Conservation (phyloP, 345 rosid genomes). For the Bruguiera sexangula region DNA sequence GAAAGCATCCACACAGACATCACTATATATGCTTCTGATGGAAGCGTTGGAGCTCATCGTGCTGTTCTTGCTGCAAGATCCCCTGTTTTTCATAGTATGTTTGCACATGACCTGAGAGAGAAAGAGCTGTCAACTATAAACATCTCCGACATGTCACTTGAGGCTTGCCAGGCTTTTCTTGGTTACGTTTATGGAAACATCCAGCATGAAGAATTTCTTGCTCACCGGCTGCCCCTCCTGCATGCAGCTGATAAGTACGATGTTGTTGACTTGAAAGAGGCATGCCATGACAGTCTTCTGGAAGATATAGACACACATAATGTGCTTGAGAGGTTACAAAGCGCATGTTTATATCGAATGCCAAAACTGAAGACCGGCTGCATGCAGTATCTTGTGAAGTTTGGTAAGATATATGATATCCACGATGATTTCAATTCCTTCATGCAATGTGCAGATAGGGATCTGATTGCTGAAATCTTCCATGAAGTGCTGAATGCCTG, state of each 20-base stretch:
- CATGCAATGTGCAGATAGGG: slow-evolving; percentile 76
- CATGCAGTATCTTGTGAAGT: slow-evolving; percentile 85
- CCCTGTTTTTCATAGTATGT: slow-evolving; percentile 88
- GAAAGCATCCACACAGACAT: slow-evolving; percentile 85
- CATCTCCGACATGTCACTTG: slow-evolving; percentile 76
- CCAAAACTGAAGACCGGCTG: slow-evolving; percentile 72
- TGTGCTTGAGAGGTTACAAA: slow-evolving; percentile 87
- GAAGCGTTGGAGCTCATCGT: slow-evolving; percentile 86
- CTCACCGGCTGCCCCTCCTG: slow-evolving; percentile 70
- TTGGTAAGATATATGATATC: slow-evolving; percentile 86
- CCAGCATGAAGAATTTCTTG: slow-evolving; percentile 59
- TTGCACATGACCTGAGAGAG: slow-evolving; percentile 82
- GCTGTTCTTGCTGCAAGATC: slow-evolving; percentile 89
- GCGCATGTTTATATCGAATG: slow-evolving; percentile 58
- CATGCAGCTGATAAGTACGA: slow-evolving; percentile 88
- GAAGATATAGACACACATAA: slow-evolving; percentile 81
- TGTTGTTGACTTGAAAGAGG: slow-evolving; percentile 71
- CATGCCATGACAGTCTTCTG: slow-evolving; percentile 74
- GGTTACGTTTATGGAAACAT: slow-evolving; percentile 78
- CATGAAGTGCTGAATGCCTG: slow-evolving; percentile 77
- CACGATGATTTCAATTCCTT: slow-evolving; percentile 70
- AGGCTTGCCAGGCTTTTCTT: slow-evolving; percentile 75
- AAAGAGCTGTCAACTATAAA: slow-evolving; percentile 70
- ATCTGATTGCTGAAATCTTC: slow-evolving; percentile 74
- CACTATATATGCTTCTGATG: slow-evolving; percentile 62